Evolutionary conservation across 805 yeast genomes (phyloP), one percentile per base, ranked within the genome.

Genomic region (Candida tammaniensis): DNA sequence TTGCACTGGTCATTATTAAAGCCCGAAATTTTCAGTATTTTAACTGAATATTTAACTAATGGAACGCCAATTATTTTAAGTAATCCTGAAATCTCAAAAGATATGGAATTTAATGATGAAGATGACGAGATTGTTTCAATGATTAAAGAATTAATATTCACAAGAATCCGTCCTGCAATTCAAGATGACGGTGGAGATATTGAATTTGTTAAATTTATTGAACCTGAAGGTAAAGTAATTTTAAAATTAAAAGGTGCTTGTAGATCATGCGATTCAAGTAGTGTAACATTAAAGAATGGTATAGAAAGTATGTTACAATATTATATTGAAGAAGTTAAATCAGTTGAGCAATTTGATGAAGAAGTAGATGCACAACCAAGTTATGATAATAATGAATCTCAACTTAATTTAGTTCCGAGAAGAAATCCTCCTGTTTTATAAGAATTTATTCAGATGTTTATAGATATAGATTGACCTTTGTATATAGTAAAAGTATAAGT

Each of bases 121-220:
- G 86, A 80, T 42, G 85, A 78, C 40, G 87, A 80, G 43, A 63
- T 80, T 13, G 75, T 78, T 5, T 68, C 72, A 17, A 81, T 80
- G 74, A 80, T 80, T 47, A 80, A 80, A 46, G 87, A 80, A 53
- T 59, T 80, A 43, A 77, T 80, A 23, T 78, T 78, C 52, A 80
- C 87, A 1, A 68, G 84, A 50, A 80, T 80, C 31, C 70, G 83
- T 52, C 87, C 87, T 1, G 86, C 86, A 0, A 70, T 80, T 41
- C 85, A 79, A 52, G 87, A 80, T 40, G 87, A 80, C 49, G 87
- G 87, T 29, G 87, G 87, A 4, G 87, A 80, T 49, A 73, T 80
- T 28, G 85, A 79, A 47, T 80, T 79, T 57, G 77, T 81, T 21
- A 63, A 65, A 1, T 80, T 80, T 49, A 46, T 43, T 13, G 79